Base-by-base conservation (phyloP, 2,329 filamentous ascomycete genomes). In the Calonectria henricotiae region DNA sequence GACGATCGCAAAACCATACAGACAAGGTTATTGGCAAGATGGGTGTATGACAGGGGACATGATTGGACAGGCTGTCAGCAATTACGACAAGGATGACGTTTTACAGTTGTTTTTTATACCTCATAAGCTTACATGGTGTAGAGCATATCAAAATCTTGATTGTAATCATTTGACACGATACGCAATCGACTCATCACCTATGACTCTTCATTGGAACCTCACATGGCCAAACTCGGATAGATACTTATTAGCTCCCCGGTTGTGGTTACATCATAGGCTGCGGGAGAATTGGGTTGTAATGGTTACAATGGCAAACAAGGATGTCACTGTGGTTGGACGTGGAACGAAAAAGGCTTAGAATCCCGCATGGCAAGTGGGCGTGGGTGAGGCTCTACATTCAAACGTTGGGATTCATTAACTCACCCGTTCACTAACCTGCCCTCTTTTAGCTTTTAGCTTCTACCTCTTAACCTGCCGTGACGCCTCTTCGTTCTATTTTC, bases 41-140 rank as follows among this genome's bases (percentile, higher is more conserved):
- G 51, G 32, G 3, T 39, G 51, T 6, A 25, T 23, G 1, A 11
- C 8, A 8, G 20, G 4, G 20, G 12, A 13, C 11, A 5, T 35
- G 51, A 58, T 58, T 58, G 51, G 51, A 6, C 20, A 23, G 20
- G 2, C 13, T 2, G 32, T 39, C 20, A 58, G 43, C 20, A 6
- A 58, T 58, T 58, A 58, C 51, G 51, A 58, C 51, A 58, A 4
- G 25, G 51, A 58, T 58, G 51, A 58, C 51, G 51, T 58, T 55
- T 25, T 41, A 17, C 20, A 58, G 25, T n/a, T 20, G 20, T n/a
- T 1, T 7, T 23, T 9, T 4, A 7, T 39, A 20, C 13, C 12
- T 1, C 5, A 17, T 58, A 32, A 39, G 51, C 51, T 58, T 58
- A 58, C 51, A 58, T 58, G 35, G 51, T 27, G 51, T 58, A 25